Evolutionary conservation across 1,139 yeast genomes (phyloP).

Genomic region (Kodamaea suecica): DNA sequence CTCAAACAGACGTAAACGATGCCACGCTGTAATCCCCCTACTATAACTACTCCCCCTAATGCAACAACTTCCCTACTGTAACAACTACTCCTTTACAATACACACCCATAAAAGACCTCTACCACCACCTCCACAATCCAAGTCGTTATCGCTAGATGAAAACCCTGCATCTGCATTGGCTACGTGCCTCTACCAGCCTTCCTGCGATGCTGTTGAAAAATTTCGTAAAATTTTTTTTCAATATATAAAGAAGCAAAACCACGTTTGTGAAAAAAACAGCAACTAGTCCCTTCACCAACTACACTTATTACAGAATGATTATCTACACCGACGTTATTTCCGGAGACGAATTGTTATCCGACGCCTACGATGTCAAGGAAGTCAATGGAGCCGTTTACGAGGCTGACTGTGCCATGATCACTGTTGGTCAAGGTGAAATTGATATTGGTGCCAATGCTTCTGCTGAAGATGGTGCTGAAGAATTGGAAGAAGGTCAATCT

Average conservation of each 20-base stretch:
- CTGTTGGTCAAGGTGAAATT: constrained; percentile 82
- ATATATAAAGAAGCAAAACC: constrained; percentile 1
- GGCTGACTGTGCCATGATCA: constrained; percentile 94
- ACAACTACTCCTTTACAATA: too few species aligned
- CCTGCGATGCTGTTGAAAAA: constrained; percentile 2
- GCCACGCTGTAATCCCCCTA: too few species aligned
- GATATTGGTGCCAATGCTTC: constrained; percentile 99
- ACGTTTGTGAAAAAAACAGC: constrained; percentile 3
- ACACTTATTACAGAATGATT: constrained; percentile 28
- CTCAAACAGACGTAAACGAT: too few species aligned
- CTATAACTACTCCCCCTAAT: too few species aligned
- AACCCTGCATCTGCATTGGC: too few species aligned
- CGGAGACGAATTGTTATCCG: constrained; percentile 95
- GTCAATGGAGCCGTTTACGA: constrained; percentile 93
- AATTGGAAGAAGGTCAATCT: constrained; percentile 76
- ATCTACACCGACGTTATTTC: constrained; percentile 72
- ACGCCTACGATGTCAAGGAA: constrained; percentile 85
- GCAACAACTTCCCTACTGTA: too few species aligned
- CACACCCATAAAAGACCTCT: too few species aligned
- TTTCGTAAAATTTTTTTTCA: constrained; percentile 1
- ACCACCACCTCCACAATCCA: too few species aligned
- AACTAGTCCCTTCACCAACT: background rate
- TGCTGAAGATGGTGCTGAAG: constrained; percentile 88
- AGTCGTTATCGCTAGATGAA: too few species aligned
- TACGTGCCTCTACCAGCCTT: background rate